Conservation (phyloP, 306 rosid species). For the Cicer judaicum region DNA sequence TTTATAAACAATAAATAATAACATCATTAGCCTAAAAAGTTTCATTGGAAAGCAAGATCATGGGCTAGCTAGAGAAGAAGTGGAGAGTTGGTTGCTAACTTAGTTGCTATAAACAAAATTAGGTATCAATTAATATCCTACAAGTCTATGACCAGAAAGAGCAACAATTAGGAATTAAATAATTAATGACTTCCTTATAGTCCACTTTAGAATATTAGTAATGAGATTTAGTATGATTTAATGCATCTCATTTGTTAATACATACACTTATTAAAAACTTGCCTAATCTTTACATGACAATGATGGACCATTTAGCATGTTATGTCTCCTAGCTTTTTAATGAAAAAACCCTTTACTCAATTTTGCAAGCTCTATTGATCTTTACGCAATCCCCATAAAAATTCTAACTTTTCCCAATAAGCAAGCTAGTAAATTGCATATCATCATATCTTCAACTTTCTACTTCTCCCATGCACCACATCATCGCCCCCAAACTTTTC, state of each 20-base stretch:
- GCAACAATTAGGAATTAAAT: neutral
- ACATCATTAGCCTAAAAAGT: no score
- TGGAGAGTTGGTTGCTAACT: neutral
- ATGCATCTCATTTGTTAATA: constrained; percentile 36
- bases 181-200: neutral
- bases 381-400: constrained; percentile 65
- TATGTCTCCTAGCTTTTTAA: constrained; percentile 49
- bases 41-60: no score
- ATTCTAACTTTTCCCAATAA: constrained; percentile 51
- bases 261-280: constrained; percentile 50
- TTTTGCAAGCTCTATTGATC: constrained; percentile 47
- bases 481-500: constrained; percentile 32
- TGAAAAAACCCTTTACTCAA: constrained; percentile 11
- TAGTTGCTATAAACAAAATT: neutral
- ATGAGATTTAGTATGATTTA: constrained; percentile 24
- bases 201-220: neutral
- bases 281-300: constrained; percentile 52
- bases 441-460: constrained; percentile 50
- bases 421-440: constrained; percentile 55
- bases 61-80: no score
- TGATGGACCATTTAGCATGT: constrained; percentile 44
- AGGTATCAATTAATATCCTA: neutral
- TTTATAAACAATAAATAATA: no score
- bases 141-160: no score
- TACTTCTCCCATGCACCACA: constrained; percentile 43